phyloP scores from a whole-genome alignment of 805 yeast species.

The Yarrowia porcina region DNA sequence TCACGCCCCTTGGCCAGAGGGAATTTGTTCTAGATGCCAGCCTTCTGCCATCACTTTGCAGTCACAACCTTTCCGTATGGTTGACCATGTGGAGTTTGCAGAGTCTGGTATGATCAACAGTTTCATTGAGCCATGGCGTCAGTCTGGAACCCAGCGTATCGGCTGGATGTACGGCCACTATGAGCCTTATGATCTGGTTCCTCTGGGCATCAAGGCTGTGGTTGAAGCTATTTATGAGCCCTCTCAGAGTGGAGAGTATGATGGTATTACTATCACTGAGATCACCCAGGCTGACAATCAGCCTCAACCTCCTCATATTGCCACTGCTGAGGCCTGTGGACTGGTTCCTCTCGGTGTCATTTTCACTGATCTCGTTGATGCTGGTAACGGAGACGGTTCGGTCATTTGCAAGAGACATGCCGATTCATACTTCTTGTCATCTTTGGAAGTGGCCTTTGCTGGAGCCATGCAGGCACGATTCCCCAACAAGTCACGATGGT shows the following conservation, averaged over 20 bases:
- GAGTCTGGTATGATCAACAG: slow-evolving; percentile 67
- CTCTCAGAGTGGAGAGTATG: slow-evolving; percentile 79
- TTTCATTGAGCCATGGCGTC: slow-evolving; percentile 91
- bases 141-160: slow-evolving; percentile 78
- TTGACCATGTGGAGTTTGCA: slow-evolving; percentile 93
- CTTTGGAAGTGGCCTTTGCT: slow-evolving; percentile 82
- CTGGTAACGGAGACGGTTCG: slow-evolving; percentile 81
- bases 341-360: slow-evolving; percentile 73
- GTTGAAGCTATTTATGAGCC: slow-evolving; percentile 95
- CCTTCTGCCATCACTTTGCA: slow-evolving; percentile 92
- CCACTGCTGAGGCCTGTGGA: slow-evolving; percentile 60
- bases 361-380: slow-evolving; percentile 85
- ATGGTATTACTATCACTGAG: slow-evolving; percentile 71
- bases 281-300: slow-evolving; percentile 43
- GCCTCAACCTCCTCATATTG: slow-evolving; percentile 39
- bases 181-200: slow-evolving; percentile 73
- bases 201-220: slow-evolving; percentile 88
- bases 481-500: slow-evolving; percentile 63
- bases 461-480: slow-evolving; percentile 67
- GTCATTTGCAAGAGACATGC: slow-evolving; percentile 92
- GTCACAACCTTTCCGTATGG: slow-evolving; percentile 89
- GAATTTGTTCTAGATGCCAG: slow-evolving; percentile 94
- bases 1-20: slow-evolving; percentile 91
- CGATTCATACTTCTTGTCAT: slow-evolving; percentile 82
- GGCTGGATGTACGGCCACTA: slow-evolving; percentile 85